Conservation (phyloP, 306 rosid genomes). For the Hippophae tibetana region DNA sequence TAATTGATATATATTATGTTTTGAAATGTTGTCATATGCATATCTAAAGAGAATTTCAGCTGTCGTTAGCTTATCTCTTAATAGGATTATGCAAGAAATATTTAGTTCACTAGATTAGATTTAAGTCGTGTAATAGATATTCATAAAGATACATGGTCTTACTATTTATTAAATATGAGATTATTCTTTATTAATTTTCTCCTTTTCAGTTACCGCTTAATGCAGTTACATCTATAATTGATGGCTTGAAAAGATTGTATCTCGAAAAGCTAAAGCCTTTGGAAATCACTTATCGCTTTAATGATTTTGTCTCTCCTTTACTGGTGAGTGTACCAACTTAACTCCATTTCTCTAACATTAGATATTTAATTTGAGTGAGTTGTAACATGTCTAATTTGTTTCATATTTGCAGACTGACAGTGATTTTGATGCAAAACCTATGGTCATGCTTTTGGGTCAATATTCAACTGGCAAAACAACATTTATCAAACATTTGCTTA, state of each 20-base stretch:
- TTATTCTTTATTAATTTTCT: constrained; percentile 5
- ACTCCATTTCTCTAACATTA: not conserved
- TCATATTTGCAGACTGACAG: constrained; percentile 51
- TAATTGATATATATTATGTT: no score
- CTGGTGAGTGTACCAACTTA: constrained; percentile 46
- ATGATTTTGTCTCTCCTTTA: constrained; percentile 72
- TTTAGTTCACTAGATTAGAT: no score
- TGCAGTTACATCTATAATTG: constrained; percentile 76
- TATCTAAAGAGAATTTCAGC: no score
- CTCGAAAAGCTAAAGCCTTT: constrained; percentile 73
- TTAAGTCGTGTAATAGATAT: no score
- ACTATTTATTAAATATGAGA: constrained; percentile 4
- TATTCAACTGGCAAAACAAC: constrained; percentile 98
- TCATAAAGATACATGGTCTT: not conserved
- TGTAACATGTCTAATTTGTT: not conserved
- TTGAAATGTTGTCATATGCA: no score
- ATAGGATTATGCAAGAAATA: no score
- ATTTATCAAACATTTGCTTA: constrained; percentile 74
- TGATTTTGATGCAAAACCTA: constrained; percentile 95
- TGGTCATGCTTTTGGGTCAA: constrained; percentile 96
- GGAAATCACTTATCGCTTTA: constrained; percentile 63
- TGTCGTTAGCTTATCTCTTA: no score
- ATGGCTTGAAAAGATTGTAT: constrained; percentile 80
- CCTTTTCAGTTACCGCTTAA: constrained; percentile 46
- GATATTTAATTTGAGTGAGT: not conserved